Conservation (phyloP, 768 basidiomycete species). For the Suillus occidentalis region DNA sequence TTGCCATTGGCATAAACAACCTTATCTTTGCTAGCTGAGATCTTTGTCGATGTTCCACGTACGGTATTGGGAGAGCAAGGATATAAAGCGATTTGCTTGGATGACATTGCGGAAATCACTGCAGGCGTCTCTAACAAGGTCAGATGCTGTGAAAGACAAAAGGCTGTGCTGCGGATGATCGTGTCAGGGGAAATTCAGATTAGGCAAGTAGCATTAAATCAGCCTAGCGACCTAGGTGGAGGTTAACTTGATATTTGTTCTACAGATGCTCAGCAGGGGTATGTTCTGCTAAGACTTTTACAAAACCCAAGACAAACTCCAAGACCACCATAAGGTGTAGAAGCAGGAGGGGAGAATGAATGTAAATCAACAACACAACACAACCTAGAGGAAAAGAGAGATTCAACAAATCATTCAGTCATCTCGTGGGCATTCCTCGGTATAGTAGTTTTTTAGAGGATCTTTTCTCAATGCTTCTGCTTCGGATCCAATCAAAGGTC, state of each 20-base stretch:
- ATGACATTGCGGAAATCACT: conserved; percentile 41
- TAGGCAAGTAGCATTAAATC: not conserved
- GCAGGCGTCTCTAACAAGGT: conserved; percentile 4
- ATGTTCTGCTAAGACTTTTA: not conserved
- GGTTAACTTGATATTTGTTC: not conserved
- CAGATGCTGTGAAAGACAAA: not conserved
- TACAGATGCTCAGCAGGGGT: not conserved
- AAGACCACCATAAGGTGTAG: not conserved
- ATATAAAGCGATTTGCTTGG: conserved; percentile 50
- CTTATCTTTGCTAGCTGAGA: conserved; percentile 74
- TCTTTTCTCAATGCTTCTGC: conserved; percentile 78
- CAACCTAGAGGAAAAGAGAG: not conserved
- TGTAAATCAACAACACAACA: conserved; percentile 15
- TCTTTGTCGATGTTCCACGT: conserved; percentile 70
- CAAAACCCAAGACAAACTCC: not conserved
- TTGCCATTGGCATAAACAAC: conserved; percentile 85
- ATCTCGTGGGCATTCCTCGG: conserved; percentile 22
- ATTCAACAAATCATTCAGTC: conserved; percentile 19
- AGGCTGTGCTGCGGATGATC: conserved; percentile 2
- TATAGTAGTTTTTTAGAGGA: conserved; percentile 76
- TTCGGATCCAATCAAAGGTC: conserved; percentile 51
- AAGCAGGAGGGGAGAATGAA: conserved; percentile 4
- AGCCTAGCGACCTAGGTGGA: not conserved
- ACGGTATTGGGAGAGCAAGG: conserved; percentile 70
- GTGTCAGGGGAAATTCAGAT: conserved; percentile 17